These are phyloP conservation scores for Carex littledalei DNA, from an alignment of 176 grass and related monocot species.

Conservation along the genomic window DNA sequence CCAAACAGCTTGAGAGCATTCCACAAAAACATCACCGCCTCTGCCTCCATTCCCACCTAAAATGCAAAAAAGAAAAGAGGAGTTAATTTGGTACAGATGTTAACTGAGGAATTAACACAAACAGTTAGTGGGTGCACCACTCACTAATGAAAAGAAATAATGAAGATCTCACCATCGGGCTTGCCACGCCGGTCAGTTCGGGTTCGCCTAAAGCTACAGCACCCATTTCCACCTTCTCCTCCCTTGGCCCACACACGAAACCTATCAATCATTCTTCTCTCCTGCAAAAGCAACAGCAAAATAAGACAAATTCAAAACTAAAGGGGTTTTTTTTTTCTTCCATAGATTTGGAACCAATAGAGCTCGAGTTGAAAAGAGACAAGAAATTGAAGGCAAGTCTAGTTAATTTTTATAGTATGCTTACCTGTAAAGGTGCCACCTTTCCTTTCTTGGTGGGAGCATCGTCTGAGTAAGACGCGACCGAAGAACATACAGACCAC, in stretches of 20 bases:
- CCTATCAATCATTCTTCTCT: constrained; percentile 60
- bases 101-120: constrained; percentile 29
- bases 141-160: background rate
- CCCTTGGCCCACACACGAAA: constrained; percentile 57
- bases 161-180: constrained; percentile 41
- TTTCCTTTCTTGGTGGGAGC: constrained; percentile 33
- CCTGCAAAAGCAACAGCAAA: constrained; percentile 25
- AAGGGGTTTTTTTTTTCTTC: background rate
- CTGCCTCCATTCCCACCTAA: constrained; percentile 77
- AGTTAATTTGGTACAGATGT: background rate
- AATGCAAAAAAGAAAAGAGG: background rate
- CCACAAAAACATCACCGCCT: constrained; percentile 85
- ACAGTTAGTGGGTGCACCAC: background rate
- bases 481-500: background rate
- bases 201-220: constrained; percentile 43
- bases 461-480: constrained; percentile 23
- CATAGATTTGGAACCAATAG: background rate
- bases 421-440: constrained; percentile 46
- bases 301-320: background rate
- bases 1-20: constrained; percentile 69
- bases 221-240: constrained; percentile 58
- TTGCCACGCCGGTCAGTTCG: constrained; percentile 36
- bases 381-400: background rate
- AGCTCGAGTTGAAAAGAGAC: background rate
- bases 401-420: background rate